Evolutionary conservation across 257 asterid species (phyloP).

Genomic region (Linaria vulgaris): DNA sequence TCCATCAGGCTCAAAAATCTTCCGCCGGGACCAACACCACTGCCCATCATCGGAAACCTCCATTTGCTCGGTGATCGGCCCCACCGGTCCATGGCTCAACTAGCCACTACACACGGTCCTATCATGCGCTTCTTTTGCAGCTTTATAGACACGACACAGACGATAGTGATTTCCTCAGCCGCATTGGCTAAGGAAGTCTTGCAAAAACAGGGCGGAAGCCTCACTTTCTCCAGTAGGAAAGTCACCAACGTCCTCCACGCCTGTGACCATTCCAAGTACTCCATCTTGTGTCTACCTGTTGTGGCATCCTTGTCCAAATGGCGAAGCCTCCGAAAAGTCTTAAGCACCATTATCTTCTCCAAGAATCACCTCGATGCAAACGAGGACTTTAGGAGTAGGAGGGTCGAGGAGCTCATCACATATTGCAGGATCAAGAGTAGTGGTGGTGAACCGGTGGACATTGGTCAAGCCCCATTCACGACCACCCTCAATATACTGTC

Average conservation of each 20-base stretch:
- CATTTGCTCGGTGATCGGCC: constrained; percentile 39
- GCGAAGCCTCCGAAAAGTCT: neutral
- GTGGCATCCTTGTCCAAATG: neutral
- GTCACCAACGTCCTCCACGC: constrained; percentile 34
- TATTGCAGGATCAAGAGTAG: neutral
- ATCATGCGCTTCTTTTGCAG: constrained; percentile 34
- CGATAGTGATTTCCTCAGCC: constrained; percentile 36
- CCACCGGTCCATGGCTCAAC: constrained; percentile 35
- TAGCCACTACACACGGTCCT: constrained; percentile 40
- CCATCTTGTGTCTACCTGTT: constrained; percentile 18
- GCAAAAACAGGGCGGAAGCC: constrained; percentile 39
- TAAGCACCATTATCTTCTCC: constrained; percentile 29
- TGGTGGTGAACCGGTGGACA: neutral
- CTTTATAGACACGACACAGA: constrained; percentile 24
- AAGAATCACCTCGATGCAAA: constrained; percentile 34
- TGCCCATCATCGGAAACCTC: constrained; percentile 43
- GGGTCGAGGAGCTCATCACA: neutral
- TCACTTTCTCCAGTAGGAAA: constrained; percentile 30
- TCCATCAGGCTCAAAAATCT: too few relatives aligned
- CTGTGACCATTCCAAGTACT: constrained; percentile 28
- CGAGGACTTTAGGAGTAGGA: neutral
- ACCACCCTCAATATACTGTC: neutral
- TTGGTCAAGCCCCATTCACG: neutral
- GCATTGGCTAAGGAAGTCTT: constrained; percentile 36
- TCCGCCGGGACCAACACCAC: constrained; percentile 26